These are phyloP conservation scores for Hypoxylon rubiginosum DNA, from an alignment of 2,329 filamentous ascomycete species.

Conservation along the genomic window DNA sequence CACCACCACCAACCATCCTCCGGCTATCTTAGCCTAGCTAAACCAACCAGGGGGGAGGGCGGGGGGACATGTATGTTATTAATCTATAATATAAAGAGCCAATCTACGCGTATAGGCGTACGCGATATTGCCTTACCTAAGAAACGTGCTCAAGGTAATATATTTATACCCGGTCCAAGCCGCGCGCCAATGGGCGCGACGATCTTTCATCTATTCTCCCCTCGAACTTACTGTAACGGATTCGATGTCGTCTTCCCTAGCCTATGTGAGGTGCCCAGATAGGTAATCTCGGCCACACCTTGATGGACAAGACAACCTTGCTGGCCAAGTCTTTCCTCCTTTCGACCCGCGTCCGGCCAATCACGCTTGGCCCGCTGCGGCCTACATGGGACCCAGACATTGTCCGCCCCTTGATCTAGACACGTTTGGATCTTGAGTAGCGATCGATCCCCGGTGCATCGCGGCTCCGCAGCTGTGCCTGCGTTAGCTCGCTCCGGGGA, in stretches of 20 bases:
- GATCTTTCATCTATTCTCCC: slow-evolving; percentile 22
- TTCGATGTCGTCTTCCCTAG: background rate
- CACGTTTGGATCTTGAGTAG: background rate
- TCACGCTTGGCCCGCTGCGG: slow-evolving; percentile 18
- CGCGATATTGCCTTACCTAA: slow-evolving; percentile 18
- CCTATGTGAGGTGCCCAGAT: too few species aligned
- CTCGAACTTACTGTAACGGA: slow-evolving; percentile 21
- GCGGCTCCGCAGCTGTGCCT: slow-evolving; percentile 33
- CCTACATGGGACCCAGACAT: slow-evolving; percentile 3
- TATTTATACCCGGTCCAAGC: slow-evolving; percentile 44
- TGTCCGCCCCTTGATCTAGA: background rate
- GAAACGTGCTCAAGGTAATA: slow-evolving; percentile 36
- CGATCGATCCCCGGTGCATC: slow-evolving; percentile 2
- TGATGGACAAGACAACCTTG: slow-evolving; percentile 39
- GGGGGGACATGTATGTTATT: background rate
- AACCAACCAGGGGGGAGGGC: too few species aligned
- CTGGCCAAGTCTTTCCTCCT: slow-evolving; percentile 31
- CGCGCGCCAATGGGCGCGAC: slow-evolving; percentile 3
- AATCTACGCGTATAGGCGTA: slow-evolving; percentile 2
- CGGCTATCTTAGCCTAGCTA: background rate
- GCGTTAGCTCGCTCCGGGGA: slow-evolving; percentile 33
- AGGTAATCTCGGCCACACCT: too few species aligned
- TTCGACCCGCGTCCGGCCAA: slow-evolving; percentile 26
- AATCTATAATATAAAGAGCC: slow-evolving; percentile 20
- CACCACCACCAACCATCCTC: background rate